Base-by-base conservation (phyloP, 2,329 filamentous ascomycete genomes). In the Aspergillus puulaauensis region DNA sequence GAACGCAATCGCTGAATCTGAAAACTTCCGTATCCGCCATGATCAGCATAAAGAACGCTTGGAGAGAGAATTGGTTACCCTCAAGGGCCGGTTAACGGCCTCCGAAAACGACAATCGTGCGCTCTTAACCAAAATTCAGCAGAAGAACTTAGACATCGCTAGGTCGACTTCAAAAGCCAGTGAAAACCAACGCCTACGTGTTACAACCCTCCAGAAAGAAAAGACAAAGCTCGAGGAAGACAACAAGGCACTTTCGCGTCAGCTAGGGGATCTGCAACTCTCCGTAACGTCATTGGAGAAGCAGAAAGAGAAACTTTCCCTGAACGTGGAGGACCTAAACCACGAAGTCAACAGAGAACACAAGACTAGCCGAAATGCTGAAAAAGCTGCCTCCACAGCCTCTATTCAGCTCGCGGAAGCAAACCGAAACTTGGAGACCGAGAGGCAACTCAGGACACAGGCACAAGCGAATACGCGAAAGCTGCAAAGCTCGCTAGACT, bases 51-150 rank as follows among this genome's bases (percentile, higher is more conserved):
- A 98, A 73, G 92, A 97, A 72, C 88, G 95, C 37, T 82, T 97
- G 45, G 93, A 98, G 73, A 86, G 92, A 21, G 95, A 99, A 71
- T 82, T 98, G 6, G 88, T 91, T 21, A 97, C 93, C 1, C 85
- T 97, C 65, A 96, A 95, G 73, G 93, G 93, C 59, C 88, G 93
- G 21, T 80, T 99, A 41, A 84, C 89, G 7, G 95, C 93, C 23
- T 98, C 93, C 0, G 93, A 99, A 73, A 97, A 98, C 67, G 93
- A 98, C 76, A 98, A 98, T 68, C 88, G 91, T 52, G 89, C 92
- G 5, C 80, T 99, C n/a, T 83, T 98, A 64, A 98, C 97, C 78
- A 98, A 98, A 75, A 83, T 99, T 17, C 93, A 98, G 69, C 93
- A 98, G 69, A 98, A 98, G 79, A 95, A 96, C 31, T 83, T 99